Evolutionary conservation across 83 land plant genomes (phyloP), one percentile per base, ranked within the genome.

Genomic region (Diphasiastrum complanatum): DNA sequence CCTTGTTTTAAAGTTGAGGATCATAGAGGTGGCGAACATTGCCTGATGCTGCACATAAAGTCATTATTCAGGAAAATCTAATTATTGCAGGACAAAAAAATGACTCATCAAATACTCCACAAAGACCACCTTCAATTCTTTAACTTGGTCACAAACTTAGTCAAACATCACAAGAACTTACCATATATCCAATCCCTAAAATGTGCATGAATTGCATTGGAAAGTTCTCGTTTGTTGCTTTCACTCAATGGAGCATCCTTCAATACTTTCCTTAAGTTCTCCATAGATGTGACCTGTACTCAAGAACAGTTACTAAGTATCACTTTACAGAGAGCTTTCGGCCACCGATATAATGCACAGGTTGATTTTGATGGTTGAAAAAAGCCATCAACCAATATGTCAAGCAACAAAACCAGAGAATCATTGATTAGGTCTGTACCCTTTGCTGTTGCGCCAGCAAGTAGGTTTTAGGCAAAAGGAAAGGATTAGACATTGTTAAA

Each of bases 171-270:
- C 5, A 6, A 19, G 16, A 0, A 28, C 46, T 68, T 86, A 93
- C 99, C 85, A 63, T 85, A 84, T 56, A 93, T 72, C 99, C 99
- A 93, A 38, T 93, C 99, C 66, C 80, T 86, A 63, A 93, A 93
- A 62, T 82, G 83, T 8, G 76, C 79, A 71, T 89, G 92, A 62
- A 93, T 84, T 16, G 99, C 96, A 67, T 45, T 63, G 11, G 89
- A 76, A n/a, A 89, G 65, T 43, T 93, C 99, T 26, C 80, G 77
- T 66, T 84, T 93, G 59, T 69, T 69, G 60, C 61, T 75, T 3
- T 86, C 99, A 60, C 89, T 96, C 53, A 93, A 76, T 29, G 82
- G 79, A n/a, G 69, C 72, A 67, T 68, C 79, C 76, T 79, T 75
- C 41, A 89, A 62, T 5, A 76, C 66, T 71, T 84, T 79, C 67